Conservation (phyloP, 2,329 filamentous ascomycete genomes). For the Pseudomassariella vexata region DNA sequence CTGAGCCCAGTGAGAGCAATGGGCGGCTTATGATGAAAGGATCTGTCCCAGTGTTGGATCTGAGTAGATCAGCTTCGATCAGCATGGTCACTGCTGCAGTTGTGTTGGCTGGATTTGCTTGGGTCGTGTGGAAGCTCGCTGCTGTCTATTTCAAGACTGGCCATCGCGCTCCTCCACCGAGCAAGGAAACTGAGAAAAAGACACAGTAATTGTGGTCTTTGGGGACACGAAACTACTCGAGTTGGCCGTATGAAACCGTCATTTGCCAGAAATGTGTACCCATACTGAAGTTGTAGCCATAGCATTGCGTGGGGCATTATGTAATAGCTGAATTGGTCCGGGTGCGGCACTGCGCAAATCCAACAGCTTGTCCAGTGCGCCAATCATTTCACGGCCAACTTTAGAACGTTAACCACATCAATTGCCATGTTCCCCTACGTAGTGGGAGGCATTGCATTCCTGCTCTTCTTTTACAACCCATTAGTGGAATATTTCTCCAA, state of each 20-base stretch:
- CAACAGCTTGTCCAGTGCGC: background rate
- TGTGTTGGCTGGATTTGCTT: conserved; percentile 61
- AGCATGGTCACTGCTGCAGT: conserved; percentile 51
- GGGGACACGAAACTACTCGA: too few relatives aligned
- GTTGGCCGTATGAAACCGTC: too few relatives aligned
- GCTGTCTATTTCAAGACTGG: conserved; percentile 28
- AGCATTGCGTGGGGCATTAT: background rate
- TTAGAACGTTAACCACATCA: background rate
- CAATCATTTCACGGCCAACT: conserved; percentile 2
- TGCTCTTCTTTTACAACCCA: conserved; percentile 39
- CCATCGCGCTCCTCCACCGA: conserved; percentile 17
- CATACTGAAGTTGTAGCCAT: background rate
- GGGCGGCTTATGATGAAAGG: conserved; percentile 46
- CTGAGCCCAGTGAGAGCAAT: conserved; percentile 29
- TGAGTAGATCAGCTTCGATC: conserved; percentile 41
- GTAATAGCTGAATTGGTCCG: conserved; percentile 3
- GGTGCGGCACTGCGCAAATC: background rate
- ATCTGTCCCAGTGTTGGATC: conserved; percentile 60
- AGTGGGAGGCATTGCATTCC: conserved; percentile 32
- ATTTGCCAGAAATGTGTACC: background rate
- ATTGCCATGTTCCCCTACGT: conserved; percentile 41
- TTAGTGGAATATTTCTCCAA: conserved; percentile 30
- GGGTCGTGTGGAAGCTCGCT: conserved; percentile 58
- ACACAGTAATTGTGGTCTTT: conserved; percentile 17
- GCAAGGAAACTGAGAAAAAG: conserved; percentile 18